Base-by-base conservation (phyloP, 345 rosid species). In the Arabis alpina region DNA sequence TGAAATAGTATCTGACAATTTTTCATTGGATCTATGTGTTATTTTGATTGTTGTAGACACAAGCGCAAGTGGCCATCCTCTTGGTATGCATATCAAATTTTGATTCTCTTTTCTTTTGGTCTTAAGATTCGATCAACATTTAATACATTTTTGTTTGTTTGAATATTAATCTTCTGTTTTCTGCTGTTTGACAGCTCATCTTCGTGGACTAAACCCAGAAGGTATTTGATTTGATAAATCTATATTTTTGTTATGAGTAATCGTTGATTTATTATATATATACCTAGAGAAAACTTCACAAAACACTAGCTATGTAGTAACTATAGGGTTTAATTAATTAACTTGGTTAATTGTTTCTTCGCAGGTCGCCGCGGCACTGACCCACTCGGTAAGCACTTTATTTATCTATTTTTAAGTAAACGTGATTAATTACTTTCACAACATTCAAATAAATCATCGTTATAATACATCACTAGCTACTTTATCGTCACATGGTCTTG, bases 351-450 rank as follows among this genome's bases (percentile, higher is more conserved):
- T n/a, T 37, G 48, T 57, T 40, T 53, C 3, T 13, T 55, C 51
- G 19, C 6, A 70, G 68, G 60, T 60, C 36, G 68, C 16, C 52
- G 4, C 30, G 34, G 67, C 54, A 51, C 68, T 41, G 53, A 71
- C 54, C 69, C 69, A 19, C 8, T 9, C 12, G 75, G 69, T 71
- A 71, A 40, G 61, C 12, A 61, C 61, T 59, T 28, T 2, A 40
- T 27, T 41, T 12, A 6, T 34, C 2, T 34, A 1, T 0, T 6
- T 34, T 34, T 34, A 34, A 19, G 23, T 19, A 19, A 19, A 34
- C 37, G 37, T 34, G 8, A 34, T 6, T 34, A 34, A 34, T 34
- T 34, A 1, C 36, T 32, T 32, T 32, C 36, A 27, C 23, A 28
- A 28, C 32, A 28, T 28, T 28, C 32, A 28, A 19, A n/a, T n/a